Evolutionary conservation across 1,284 basidiomycete genomes (phyloP), one percentile per base, ranked within the genome.

Genomic region (Anthracocystis setariae): DNA sequence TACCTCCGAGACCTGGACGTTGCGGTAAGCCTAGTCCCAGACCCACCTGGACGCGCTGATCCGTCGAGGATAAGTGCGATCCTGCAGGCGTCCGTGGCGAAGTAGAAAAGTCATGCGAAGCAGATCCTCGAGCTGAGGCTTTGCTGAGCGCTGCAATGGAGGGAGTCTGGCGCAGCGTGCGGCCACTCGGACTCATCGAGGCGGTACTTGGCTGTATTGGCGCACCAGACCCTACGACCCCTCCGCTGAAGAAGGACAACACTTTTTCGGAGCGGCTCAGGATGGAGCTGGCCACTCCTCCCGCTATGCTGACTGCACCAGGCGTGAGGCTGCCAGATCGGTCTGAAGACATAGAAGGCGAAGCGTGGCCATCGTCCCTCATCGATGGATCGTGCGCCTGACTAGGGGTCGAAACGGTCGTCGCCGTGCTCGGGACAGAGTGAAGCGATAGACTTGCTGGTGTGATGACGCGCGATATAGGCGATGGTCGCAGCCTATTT

Each of bases 381-480:
- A 8, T 32, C 47, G 21, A 37, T 55, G 20, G 42, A 46, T 12
- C 54, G 3, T 47, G 44, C 20, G 60, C 48, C 12, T 18, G 27
- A 8, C 43, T 32, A 10, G 50, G 23, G 4, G 43, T 13, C 5
- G 61, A 10, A 8, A 23, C 29, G 17, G 35, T 40, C 15, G 63
- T n/a, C 7, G 63, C 35, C n/a, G 63, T 48, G n/a, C 48, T 56
- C 8, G 63, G 63, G 8, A 49, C 39, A 5, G 57, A 60, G 18
- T 77, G 76, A 7, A 79, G 55, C 12, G 76, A 68, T 5, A 79
- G 59, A 15, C 74, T 78, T 1, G 74, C 67, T n/a, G 76, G 76
- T n/a, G 72, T 79, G 46, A 79, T 79, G 53, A 78, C 66, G n/a
- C 77, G 58, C 12, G 66, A 58, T 17, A 78, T 66, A 0, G 76